These are phyloP conservation scores for Fusarium nygamai DNA, from an alignment of 2,329 filamentous ascomycete genomes.

Conservation along the genomic window DNA sequence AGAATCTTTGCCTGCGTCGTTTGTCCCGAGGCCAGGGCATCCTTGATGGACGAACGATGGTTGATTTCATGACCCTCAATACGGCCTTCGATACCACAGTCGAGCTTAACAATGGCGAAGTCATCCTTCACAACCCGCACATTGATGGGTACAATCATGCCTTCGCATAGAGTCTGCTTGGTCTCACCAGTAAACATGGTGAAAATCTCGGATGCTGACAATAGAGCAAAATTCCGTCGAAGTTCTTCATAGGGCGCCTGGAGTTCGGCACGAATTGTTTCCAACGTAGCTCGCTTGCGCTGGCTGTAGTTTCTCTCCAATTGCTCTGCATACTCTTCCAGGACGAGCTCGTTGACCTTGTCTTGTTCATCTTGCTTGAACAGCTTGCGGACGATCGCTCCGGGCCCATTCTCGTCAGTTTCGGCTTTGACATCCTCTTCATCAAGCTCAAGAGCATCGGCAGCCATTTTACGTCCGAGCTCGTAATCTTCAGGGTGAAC, in stretches of 20 bases:
- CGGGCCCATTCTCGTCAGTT: conserved; percentile 86
- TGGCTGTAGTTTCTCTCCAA: conserved; percentile 93
- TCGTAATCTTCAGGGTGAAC: conserved; percentile 99
- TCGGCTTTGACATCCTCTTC: conserved; percentile 98
- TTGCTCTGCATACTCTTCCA: conserved; percentile 97
- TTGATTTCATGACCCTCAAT: conserved; percentile 86
- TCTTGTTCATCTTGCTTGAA: conserved; percentile 94
- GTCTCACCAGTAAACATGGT: conserved; percentile 98
- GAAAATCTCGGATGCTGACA: conserved; percentile 84
- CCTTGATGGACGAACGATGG: conserved; percentile 74
- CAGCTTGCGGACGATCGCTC: conserved; percentile 93
- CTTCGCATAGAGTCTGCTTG: conserved; percentile 80
- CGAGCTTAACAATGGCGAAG: conserved; percentile 91
- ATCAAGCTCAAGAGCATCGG: conserved; percentile 93
- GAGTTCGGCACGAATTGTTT: conserved; percentile 94
- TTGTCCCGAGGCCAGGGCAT: conserved; percentile 81
- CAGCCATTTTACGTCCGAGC: conserved; percentile 96
- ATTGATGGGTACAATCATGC: conserved; percentile 92
- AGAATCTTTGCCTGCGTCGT: conserved; percentile 89
- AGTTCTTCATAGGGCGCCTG: conserved; percentile 95
- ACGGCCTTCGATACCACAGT: conserved; percentile 92
- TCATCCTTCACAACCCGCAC: conserved; percentile 90
- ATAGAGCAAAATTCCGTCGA: conserved; percentile 77
- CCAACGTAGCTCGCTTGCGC: conserved; percentile 92
- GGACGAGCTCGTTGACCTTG: conserved; percentile 92